Evolutionary conservation across 2,329 filamentous ascomycete species (phyloP).

Genomic region (Colletotrichum echinochloae): DNA sequence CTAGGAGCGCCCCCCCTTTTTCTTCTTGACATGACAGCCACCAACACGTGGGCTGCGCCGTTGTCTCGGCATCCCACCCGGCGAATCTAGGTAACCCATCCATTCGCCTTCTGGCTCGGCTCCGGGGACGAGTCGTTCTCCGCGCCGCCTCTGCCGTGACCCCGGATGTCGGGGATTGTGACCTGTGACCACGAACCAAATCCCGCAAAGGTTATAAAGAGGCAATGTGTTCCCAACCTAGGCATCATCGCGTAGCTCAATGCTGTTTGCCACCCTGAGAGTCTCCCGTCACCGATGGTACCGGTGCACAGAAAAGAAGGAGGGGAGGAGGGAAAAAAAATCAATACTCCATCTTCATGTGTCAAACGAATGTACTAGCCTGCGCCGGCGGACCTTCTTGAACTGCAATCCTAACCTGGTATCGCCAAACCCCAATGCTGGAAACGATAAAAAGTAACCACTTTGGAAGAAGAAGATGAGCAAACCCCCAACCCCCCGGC

Average conservation of each 20-base stretch:
- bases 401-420: conserved; percentile 15
- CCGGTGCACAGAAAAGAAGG: not conserved
- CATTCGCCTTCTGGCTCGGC: too few species aligned
- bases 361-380: conserved; percentile 14
- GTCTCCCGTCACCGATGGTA: not conserved
- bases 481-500: too few species aligned
- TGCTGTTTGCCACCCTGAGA: not conserved
- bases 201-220: too few species aligned
- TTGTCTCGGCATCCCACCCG: too few species aligned
- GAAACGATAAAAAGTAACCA: not conserved
- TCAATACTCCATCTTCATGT: not conserved
- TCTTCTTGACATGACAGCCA: too few species aligned
- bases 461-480: not conserved
- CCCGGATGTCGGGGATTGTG: conserved; percentile 9
- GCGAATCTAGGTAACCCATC: too few species aligned
- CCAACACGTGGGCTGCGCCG: too few species aligned
- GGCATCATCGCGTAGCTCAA: not conserved
- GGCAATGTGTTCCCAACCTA: too few species aligned
- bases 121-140: too few species aligned
- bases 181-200: not conserved
- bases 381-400: not conserved
- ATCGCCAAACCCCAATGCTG: conserved; percentile 24
- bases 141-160: too few species aligned
- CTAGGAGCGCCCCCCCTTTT: too few species aligned
- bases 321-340: too few species aligned